Conservation (phyloP, 163 green algal species). For the Prototheca cutis region DNA sequence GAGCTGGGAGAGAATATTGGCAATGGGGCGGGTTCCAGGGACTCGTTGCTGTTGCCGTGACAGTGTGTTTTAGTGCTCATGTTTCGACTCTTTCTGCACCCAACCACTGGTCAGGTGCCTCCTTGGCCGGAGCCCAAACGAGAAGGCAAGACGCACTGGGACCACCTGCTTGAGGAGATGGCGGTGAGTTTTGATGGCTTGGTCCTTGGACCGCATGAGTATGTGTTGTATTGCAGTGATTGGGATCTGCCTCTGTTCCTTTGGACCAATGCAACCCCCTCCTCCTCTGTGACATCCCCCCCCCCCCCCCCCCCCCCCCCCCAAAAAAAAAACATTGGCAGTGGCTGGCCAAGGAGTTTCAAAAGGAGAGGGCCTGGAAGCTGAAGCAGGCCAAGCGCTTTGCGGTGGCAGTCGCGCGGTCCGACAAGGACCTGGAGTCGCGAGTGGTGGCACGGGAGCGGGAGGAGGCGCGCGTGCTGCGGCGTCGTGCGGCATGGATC, state of each 20-base stretch:
- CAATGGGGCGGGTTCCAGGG: no score
- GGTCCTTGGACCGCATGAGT: no score
- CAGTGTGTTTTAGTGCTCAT: not conserved
- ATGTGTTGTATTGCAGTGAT: not conserved
- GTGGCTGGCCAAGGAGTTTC: constrained; percentile 83
- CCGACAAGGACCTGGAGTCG: constrained; percentile 59
- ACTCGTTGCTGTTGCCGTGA: not conserved
- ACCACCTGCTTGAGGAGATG: constrained; percentile 90
- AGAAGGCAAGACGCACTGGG: constrained; percentile 80
- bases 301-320: no score
- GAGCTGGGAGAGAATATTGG: no score
- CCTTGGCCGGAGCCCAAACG: constrained; percentile 31
- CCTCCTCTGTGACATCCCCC: constrained; percentile 1
- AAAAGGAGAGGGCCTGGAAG: constrained; percentile 77
- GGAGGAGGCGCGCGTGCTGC: constrained; percentile 40
- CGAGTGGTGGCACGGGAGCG: constrained; percentile 25
- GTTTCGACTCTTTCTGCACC: not conserved
- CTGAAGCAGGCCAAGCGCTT: constrained; percentile 61
- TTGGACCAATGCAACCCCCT: not conserved
- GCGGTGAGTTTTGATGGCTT: no score
- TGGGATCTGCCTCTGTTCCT: not conserved
- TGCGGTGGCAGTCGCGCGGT: constrained; percentile 26
- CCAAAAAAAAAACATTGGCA: no score
- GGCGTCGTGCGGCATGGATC: constrained; percentile 48
- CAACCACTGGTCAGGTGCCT: not conserved